These are phyloP conservation scores for Elongisporangium anandrum DNA, from an alignment of 352 stramenopile species.

Conservation along the genomic window DNA sequence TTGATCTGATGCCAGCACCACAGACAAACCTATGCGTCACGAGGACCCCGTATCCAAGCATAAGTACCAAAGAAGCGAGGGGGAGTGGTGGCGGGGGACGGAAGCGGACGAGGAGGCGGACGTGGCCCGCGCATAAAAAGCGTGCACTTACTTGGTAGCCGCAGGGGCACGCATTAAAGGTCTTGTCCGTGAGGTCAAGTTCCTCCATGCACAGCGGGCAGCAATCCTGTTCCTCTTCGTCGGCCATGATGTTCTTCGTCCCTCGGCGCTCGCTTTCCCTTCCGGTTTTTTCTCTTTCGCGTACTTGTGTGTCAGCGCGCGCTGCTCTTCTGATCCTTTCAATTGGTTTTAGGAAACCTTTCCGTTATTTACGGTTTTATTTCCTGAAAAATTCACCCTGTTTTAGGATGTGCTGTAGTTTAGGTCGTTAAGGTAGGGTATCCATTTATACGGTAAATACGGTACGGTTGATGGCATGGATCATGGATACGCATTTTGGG, in stretches of 20 bases:
- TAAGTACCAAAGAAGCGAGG: background rate
- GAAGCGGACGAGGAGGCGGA: background rate
- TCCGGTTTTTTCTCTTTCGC: conserved; percentile 6
- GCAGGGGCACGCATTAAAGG: conserved; percentile 98
- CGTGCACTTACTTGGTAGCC: conserved; percentile 88
- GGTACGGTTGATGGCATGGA: background rate
- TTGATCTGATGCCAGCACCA: conserved; percentile 99
- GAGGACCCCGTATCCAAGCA: background rate
- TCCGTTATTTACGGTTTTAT: background rate
- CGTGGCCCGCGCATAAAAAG: background rate
- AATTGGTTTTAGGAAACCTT: conserved; percentile 16
- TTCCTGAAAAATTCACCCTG: background rate
- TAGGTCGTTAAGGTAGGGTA: background rate
- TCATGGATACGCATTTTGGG: no score
- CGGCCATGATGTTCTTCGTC: conserved; percentile 31
- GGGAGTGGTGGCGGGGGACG: background rate
- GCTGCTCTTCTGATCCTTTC: conserved; percentile 38
- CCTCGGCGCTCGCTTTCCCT: background rate
- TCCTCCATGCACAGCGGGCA: conserved; percentile 99
- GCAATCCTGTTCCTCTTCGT: conserved; percentile 85
- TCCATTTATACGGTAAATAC: background rate
- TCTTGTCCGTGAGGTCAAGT: conserved; percentile 97
- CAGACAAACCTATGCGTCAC: conserved; percentile 89
- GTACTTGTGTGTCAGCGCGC: background rate
- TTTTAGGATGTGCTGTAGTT: background rate